Percentiles rank a stretch among this genome's conserved stretches.
phyloP scores from a whole-genome alignment of 208 protist species.

The Trichomonas gallinae region DNA sequence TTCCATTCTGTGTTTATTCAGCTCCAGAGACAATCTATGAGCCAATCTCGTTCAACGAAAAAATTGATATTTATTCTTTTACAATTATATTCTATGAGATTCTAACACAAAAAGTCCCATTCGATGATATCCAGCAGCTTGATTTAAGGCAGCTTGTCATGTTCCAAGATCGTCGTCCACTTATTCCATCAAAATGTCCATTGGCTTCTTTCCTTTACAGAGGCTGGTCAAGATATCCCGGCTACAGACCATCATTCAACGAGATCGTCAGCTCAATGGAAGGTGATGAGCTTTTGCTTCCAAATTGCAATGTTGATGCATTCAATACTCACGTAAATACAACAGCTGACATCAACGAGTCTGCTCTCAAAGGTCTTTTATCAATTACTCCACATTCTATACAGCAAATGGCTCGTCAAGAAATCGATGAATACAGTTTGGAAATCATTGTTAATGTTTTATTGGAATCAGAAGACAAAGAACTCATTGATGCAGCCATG shows the following conservation, averaged over 20 bases:
- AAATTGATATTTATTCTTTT: neutral
- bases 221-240: neutral
- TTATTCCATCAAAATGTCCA: neutral
- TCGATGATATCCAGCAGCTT: neutral
- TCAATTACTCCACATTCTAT: neutral
- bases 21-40: neutral
- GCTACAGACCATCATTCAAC: neutral
- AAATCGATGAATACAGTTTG: neutral
- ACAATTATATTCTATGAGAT: neutral
- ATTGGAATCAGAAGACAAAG: neutral
- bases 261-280: neutral
- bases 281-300: neutral
- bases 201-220: neutral
- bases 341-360: neutral
- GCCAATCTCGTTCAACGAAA: neutral
- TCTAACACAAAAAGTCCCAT: neutral
- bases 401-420: neutral
- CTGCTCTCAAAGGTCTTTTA: neutral
- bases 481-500: neutral
- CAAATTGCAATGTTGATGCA: neutral
- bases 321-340: neutral
- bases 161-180: neutral
- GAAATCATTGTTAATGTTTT: neutral
- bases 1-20: neutral
- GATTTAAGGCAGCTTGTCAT: neutral